A percentile compares a stretch with the other conserved stretches of the same genome.
phyloP scores from a whole-genome alignment of 2,329 filamentous ascomycete genomes.

The Aspergillus luchuensis region DNA sequence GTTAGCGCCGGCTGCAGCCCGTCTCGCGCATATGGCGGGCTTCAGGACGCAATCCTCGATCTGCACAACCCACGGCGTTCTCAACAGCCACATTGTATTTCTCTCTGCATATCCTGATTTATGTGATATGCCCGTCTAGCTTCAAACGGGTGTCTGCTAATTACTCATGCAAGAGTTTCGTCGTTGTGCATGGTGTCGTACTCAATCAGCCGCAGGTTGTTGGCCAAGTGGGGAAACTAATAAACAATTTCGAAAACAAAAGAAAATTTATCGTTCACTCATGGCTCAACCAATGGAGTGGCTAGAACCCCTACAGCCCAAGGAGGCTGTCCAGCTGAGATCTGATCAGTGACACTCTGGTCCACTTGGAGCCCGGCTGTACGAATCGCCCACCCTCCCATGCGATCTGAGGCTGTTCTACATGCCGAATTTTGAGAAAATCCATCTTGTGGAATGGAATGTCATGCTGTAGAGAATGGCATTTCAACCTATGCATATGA shows the following conservation, averaged over 20 bases:
- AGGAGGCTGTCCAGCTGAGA: background rate
- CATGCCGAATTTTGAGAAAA: background rate
- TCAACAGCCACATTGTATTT: background rate
- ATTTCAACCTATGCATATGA: background rate
- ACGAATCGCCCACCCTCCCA: background rate
- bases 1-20: conserved; percentile 5
- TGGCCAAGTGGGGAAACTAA: background rate
- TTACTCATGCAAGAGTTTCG: too few species aligned
- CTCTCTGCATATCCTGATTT: too few species aligned
- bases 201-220: background rate
- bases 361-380: background rate
- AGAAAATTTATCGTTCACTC: too few species aligned
- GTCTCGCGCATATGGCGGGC: background rate
- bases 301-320: background rate
- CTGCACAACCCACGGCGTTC: background rate
- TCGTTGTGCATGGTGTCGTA: too few species aligned
- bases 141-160: too few species aligned
- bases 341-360: conserved; percentile 2
- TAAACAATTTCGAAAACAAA: too few species aligned
- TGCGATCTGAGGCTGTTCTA: background rate
- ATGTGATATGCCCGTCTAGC: too few species aligned
- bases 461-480: background rate
- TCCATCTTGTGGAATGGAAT: background rate
- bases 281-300: background rate
- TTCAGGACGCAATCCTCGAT: background rate